phyloP scores from a whole-genome alignment of 371 early-diverging fungal genomes.

The Lichtheimia ramosa region DNA sequence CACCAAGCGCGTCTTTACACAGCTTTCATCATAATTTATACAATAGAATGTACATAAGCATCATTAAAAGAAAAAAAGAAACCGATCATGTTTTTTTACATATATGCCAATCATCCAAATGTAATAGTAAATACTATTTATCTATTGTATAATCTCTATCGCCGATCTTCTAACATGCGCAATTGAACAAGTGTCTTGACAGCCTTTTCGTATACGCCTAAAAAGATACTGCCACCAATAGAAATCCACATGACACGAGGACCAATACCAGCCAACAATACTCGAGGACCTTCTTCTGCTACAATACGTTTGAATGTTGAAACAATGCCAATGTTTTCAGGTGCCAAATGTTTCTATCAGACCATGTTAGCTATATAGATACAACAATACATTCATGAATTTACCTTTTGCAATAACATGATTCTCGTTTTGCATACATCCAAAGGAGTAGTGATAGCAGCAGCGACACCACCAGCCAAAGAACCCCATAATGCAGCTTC shows the following conservation, averaged over 20 bases:
- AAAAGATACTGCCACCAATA: slow-evolving; percentile 92
- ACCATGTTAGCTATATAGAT: background rate
- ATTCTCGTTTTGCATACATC: slow-evolving; percentile 93
- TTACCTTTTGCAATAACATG: slow-evolving; percentile 77
- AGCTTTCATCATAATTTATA: slow-evolving; percentile 16
- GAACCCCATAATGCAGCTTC: slow-evolving; percentile 90
- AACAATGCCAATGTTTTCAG: slow-evolving; percentile 70
- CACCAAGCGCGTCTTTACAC: slow-evolving; percentile 79
- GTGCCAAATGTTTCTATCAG: slow-evolving; percentile 11
- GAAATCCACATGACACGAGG: slow-evolving; percentile 96
- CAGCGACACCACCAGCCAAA: slow-evolving; percentile 89
- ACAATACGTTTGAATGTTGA: slow-evolving; percentile 74
- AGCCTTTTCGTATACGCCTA: slow-evolving; percentile 92
- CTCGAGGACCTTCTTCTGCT: slow-evolving; percentile 78
- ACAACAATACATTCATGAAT: background rate
- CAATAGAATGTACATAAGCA: background rate
- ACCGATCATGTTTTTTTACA: too few species aligned
- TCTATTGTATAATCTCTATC: slow-evolving; percentile 4
- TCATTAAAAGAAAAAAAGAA: background rate
- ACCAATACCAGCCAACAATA: slow-evolving; percentile 84
- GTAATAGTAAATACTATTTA: too few species aligned
- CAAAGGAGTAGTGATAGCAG: slow-evolving; percentile 88
- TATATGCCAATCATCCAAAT: too few species aligned
- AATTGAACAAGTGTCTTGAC: slow-evolving; percentile 53
- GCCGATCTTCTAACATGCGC: slow-evolving; percentile 31